Evolutionary conservation across 208 protist genomes (phyloP).

Genomic region (Crithidia thermophila): DNA sequence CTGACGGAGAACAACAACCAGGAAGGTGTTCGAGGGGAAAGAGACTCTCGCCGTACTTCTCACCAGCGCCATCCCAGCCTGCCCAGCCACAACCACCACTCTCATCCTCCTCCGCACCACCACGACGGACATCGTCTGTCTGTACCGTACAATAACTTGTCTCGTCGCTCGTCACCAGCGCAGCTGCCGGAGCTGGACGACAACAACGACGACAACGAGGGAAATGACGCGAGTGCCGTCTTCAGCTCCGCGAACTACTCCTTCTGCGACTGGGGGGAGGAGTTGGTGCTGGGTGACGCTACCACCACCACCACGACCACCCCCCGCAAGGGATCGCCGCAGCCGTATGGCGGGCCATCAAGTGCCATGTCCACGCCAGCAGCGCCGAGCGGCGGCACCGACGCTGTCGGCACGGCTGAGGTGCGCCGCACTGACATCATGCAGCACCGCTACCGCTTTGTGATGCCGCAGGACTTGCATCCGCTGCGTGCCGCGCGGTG

Average conservation of each 20-base stretch:
- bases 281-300: background rate
- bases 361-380: background rate
- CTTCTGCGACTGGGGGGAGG: conserved; percentile 14
- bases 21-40: no score
- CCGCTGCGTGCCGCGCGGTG: conserved; percentile 46
- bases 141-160: background rate
- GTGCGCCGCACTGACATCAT: conserved; percentile 6
- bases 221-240: background rate
- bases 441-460: conserved; percentile 20
- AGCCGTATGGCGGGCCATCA: no score
- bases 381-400: background rate
- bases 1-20: no score
- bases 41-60: no score
- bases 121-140: no score
- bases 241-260: conserved; percentile 20
- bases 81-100: no score
- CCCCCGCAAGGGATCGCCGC: no score
- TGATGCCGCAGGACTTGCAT: conserved; percentile 50
- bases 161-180: conserved; percentile 7
- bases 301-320: no score
- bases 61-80: no score
- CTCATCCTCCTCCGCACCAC: background rate
- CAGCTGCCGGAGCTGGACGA: background rate
- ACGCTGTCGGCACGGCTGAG: background rate
- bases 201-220: background rate